Conservation (phyloP, 805 yeast species). For the Candida golubevii region DNA sequence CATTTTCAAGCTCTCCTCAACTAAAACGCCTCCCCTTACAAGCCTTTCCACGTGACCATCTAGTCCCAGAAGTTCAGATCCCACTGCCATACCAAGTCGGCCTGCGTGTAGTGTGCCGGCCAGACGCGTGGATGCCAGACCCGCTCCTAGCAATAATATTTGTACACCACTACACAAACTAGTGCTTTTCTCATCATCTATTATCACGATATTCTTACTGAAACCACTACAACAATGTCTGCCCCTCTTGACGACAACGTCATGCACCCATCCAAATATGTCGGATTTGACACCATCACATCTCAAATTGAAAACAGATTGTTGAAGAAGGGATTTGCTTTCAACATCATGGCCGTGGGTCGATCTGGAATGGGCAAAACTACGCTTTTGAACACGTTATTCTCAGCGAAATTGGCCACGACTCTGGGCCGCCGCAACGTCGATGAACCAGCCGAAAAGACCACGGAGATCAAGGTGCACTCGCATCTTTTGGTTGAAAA, state of each 20-base stretch:
- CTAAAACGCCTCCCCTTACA: too few relatives aligned
- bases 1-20: too few relatives aligned
- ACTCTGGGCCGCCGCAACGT: conserved; percentile 68
- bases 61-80: too few relatives aligned
- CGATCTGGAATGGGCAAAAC: conserved; percentile 90
- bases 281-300: conserved; percentile 96
- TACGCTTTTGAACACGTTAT: conserved; percentile 85
- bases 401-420: conserved; percentile 73
- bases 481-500: conserved; percentile 76
- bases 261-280: conserved; percentile 68
- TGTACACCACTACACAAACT: background rate
- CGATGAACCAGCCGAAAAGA: conserved; percentile 72
- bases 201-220: too few relatives aligned
- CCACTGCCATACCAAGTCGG: background rate
- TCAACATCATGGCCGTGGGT: conserved; percentile 92
- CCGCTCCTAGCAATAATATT: background rate
- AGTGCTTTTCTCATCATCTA: background rate
- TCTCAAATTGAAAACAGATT: conserved; percentile 90
- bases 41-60: too few relatives aligned
- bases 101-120: conserved; percentile 3
- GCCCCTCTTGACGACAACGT: conserved; percentile 15
- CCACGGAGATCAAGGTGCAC: conserved; percentile 76
- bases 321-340: conserved; percentile 88
- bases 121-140: conserved; percentile 4
- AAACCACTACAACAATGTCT: conserved; percentile 12